A percentile compares a stretch with the other conserved stretches of the same genome.
Conservation (phyloP, 768 basidiomycete species). For the Pleurotus tuoliensis region DNA sequence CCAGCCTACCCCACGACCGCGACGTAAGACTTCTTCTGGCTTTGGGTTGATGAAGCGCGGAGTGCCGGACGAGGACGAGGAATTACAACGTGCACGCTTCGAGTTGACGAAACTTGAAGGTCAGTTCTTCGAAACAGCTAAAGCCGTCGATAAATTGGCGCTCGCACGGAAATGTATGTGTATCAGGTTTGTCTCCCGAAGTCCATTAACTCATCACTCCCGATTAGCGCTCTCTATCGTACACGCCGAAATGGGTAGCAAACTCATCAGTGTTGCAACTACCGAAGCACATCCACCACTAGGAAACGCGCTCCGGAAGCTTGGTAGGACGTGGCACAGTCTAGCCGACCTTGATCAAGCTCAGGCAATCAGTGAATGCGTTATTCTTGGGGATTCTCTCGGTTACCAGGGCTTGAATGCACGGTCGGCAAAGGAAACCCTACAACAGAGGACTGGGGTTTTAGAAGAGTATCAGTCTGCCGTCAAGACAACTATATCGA, state of each 20-base stretch:
- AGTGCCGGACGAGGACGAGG: constrained; percentile 93
- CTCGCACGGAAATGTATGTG: constrained; percentile 69
- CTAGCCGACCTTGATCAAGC: constrained; percentile 86
- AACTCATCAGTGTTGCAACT: constrained; percentile 82
- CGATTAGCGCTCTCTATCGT: constrained; percentile 66
- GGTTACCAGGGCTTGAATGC: constrained; percentile 98
- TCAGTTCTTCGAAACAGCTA: constrained; percentile 90
- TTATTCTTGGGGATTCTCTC: constrained; percentile 92
- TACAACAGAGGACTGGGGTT: constrained; percentile 84
- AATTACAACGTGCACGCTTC: constrained; percentile 83
- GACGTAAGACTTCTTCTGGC: constrained; percentile 67
- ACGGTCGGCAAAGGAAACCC: constrained; percentile 92
- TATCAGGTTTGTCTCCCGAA: constrained; percentile 2
- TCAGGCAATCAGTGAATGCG: constrained; percentile 91
- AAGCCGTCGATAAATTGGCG: constrained; percentile 84
- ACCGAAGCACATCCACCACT: constrained; percentile 86
- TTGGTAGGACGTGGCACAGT: constrained; percentile 85
- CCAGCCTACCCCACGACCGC: constrained; percentile 75
- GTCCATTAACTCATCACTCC: constrained; percentile 1
- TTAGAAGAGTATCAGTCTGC: constrained; percentile 94
- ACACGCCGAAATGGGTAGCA: constrained; percentile 91
- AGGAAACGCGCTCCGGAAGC: constrained; percentile 77
- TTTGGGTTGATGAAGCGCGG: constrained; percentile 75
- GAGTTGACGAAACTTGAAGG: constrained; percentile 90
- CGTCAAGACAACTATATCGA: constrained; percentile 89